Evolutionary conservation across 2,329 filamentous ascomycete genomes (phyloP), one percentile per base, ranked within the genome.

Genomic region (Aspergillus thermomutatus): DNA sequence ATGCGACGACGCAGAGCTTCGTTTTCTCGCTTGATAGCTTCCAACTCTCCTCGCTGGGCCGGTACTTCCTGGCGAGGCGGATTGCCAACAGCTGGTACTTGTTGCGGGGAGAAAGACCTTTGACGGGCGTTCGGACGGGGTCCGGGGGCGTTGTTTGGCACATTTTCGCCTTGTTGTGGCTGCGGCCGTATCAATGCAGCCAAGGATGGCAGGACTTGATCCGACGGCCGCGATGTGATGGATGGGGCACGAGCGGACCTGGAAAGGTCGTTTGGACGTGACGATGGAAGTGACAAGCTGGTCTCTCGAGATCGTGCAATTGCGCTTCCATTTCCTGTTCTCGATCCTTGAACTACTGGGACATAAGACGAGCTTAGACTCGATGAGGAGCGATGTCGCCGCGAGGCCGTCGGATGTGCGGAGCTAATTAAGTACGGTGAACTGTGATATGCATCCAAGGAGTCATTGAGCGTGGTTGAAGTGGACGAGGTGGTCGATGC

Each of bases 401-500:
- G 83, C 56, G 75, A 83, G 59, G 79, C 77, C 23, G 79, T 82
- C 14, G 83, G 80, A 55, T 83, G 80, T 37, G 75, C 77, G 7
- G 82, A 72, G 41, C 78, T 79, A 23, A 76, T 73, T 53, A 81
- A 68, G 54, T 77, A 62, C 51, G 77, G 66, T 57, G 75, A 65
- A 64, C 69, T 70, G 61, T 78, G 73, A n/a, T 72, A 64, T 2
- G 74, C 67, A 62, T 82, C 75, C 47, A 72, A 74, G 1, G 76
- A 68, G 50, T 84, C 82, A 47, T 80, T 77, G 56, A 80, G 70
- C 17, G 75, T 76, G 49, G 77, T 78, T 3, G 82, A 84, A 40
- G 80, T 79, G 9, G 82, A 82, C n/a, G 82, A 84, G 9, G 82
- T 67, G 7, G 83, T 87, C 8, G 83, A 86, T 50, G 83, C 83